Base-by-base conservation (phyloP, 1,139 yeast species). In the Yarrowia galli region DNA sequence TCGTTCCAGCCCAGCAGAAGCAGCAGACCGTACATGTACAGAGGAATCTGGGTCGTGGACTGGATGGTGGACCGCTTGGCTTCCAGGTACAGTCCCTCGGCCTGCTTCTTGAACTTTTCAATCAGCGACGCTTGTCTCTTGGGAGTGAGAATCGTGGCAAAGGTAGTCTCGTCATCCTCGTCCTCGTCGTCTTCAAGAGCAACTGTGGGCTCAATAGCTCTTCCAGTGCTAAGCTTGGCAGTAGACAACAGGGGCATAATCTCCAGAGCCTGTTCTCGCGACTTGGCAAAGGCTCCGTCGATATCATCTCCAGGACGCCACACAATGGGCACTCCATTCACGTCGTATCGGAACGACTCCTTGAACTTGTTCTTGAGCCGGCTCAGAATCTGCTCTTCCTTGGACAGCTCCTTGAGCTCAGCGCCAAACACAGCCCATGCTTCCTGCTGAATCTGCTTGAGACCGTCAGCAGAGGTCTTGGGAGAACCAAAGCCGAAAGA, bases 1-100 rank as follows among this genome's bases (percentile, higher is more conserved):
- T 96, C 98, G 78, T 93, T 93, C 98, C 98, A 95, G 16, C 99
- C 99, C 40, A 95, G 81, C 9, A 91, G 87, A 3, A 89, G 78
- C 28, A 95, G 81, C 9, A 95, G 76, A 25, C 87, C 80, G 78
- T 91, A 92, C 70, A 95, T 85, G 81, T 89, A 96, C 73, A 88
- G 82, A 5, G 99, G 99, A 69, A 95, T 89, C 70, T 89, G 89
- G 0, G 97, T 91, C 16, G 79, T 75, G 36, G 76, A 71, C 65
- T 75, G 79, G 51, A 79, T 72, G 3, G 79, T 77, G n/a, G 81
- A 77, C 45, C 81, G 75, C 72, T 78, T 77, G 23, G 97, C 91
- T 75, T 95, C 98, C 65, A 95, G 83, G 72, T 87, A 95, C 64
- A 89, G 83, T 5, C 95, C 87, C 75, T 93, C 97, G 20, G 92